Conservation (phyloP, 164 flowering plant genomes). For the Chimonanthus praecox region DNA sequence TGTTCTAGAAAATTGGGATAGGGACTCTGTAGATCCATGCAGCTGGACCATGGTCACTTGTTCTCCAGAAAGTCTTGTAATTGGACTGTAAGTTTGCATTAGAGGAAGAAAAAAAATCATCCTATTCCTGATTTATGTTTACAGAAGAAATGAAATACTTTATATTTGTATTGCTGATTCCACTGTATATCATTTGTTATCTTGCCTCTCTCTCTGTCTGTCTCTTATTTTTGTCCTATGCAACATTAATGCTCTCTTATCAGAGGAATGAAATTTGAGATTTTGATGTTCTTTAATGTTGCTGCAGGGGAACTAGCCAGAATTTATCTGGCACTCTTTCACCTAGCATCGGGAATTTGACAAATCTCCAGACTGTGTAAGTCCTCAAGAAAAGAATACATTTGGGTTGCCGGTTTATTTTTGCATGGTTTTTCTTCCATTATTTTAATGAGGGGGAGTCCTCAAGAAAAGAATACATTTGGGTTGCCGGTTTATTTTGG, state of each 20-base stretch:
- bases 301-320: conserved; percentile 77
- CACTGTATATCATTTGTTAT: background rate
- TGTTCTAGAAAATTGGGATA: conserved; percentile 88
- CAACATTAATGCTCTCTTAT: background rate
- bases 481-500: background rate
- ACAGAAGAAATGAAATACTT: background rate
- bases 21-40: conserved; percentile 87
- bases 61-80: conserved; percentile 61
- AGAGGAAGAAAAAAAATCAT: background rate
- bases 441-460: conserved; percentile 23
- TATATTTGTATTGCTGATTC: background rate
- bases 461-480: background rate
- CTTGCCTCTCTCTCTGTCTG: background rate
- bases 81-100: conserved; percentile 58
- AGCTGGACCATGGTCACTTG: conserved; percentile 98
- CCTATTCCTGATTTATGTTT: background rate
- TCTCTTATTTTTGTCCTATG: background rate
- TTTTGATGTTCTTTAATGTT: conserved; percentile 6
- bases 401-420: background rate
- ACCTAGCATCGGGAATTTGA: conserved; percentile 81
- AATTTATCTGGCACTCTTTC: conserved; percentile 71
- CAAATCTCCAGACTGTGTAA: conserved; percentile 80
- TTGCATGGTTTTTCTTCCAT: background rate
- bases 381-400: conserved; percentile 14
- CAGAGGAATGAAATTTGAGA: background rate